These are phyloP conservation scores for Bimuria novae-zelandiae DNA, from an alignment of 2,329 filamentous ascomycete genomes.

Conservation along the genomic window DNA sequence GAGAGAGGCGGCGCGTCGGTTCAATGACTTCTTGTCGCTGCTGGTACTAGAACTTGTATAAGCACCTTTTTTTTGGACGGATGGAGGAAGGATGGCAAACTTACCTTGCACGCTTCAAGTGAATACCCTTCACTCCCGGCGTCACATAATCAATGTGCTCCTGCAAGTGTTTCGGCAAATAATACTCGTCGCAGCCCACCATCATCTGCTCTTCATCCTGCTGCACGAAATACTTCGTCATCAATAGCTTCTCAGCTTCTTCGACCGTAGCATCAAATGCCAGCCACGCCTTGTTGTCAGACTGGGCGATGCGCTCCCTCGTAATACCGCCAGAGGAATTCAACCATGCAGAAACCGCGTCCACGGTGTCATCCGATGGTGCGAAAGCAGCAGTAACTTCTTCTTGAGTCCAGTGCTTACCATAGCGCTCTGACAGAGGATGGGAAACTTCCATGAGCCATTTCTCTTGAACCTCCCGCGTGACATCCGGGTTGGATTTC, in stretches of 20 bases:
- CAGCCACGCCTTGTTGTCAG: conserved; percentile 21
- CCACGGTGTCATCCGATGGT: conserved; percentile 24
- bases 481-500: conserved; percentile 16
- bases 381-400: conserved; percentile 33
- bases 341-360: conserved; percentile 31
- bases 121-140: conserved; percentile 20
- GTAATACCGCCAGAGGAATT: conserved; percentile 20
- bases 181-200: conserved; percentile 49
- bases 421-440: conserved; percentile 31
- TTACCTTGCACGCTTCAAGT: background rate
- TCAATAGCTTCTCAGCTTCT: conserved; percentile 46
- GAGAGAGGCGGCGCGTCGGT: background rate
- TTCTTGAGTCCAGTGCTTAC: conserved; percentile 34
- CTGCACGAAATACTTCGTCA: conserved; percentile 48
- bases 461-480: conserved; percentile 22
- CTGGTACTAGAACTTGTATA: conserved; percentile 26
- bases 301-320: conserved; percentile 10
- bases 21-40: background rate
- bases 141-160: conserved; percentile 41
- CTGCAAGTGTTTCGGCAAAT: conserved; percentile 30
- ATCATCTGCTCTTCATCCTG: conserved; percentile 34
- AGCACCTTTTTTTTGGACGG: conserved; percentile 27
- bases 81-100: background rate
- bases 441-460: conserved; percentile 32
- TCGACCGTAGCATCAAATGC: conserved; percentile 46